Evolutionary conservation across 1,139 yeast species (phyloP).

Genomic region (Kurtzmaniella natalensis): DNA sequence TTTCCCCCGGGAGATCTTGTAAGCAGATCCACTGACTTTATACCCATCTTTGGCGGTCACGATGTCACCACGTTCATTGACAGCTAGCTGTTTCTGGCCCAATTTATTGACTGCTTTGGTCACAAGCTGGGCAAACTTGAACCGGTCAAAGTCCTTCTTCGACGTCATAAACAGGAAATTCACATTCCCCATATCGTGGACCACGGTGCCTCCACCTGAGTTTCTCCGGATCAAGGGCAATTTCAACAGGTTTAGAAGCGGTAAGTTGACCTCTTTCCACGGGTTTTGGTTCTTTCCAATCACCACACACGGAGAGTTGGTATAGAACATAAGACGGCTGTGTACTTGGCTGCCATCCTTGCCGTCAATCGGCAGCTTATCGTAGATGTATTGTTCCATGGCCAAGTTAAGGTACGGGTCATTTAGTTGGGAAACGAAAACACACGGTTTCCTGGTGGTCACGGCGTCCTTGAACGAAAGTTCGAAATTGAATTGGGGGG

Average conservation of each 20-base stretch:
- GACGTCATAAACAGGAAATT: constrained; percentile 81
- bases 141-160: constrained; percentile 62
- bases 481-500: neutral
- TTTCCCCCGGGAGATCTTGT: constrained; percentile 74
- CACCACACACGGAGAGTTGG: constrained; percentile 81
- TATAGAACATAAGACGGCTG: constrained; percentile 65
- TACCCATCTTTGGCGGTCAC: constrained; percentile 39
- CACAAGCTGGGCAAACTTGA: constrained; percentile 53
- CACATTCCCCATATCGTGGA: constrained; percentile 88
- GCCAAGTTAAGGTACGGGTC: constrained; percentile 80
- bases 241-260: constrained; percentile 45
- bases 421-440: constrained; percentile 43
- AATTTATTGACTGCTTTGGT: constrained; percentile 43
- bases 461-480: constrained; percentile 13
- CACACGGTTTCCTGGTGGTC: constrained; percentile 20
- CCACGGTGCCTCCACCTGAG: constrained; percentile 97
- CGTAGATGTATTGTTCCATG: constrained; percentile 74
- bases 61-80: constrained; percentile 79
- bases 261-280: constrained; percentile 78
- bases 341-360: constrained; percentile 16
- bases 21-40: constrained; percentile 90
- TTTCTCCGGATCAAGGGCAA: constrained; percentile 75
- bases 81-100: constrained; percentile 19
- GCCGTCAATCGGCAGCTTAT: constrained; percentile 50
- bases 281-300: constrained; percentile 97